Percentiles rank a stretch among this genome's conserved stretches.
phyloP scores from a whole-genome alignment of 495 filamentous ascomycete species.

The Penicillium silybi region DNA sequence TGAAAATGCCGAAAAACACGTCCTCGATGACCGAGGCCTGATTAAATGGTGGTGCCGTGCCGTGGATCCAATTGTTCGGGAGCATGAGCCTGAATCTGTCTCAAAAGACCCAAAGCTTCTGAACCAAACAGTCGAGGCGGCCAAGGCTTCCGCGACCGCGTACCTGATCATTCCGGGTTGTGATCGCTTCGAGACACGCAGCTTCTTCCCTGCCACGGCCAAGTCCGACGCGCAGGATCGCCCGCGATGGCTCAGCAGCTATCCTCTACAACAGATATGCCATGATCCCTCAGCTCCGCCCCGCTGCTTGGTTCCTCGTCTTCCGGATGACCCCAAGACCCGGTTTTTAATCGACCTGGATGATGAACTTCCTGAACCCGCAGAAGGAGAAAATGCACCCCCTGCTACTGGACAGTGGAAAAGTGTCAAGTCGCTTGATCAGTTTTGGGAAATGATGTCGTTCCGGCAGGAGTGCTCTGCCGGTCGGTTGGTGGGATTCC shows the following conservation, averaged over 20 bases:
- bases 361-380: constrained; percentile 58
- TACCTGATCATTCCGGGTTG: constrained; percentile 87
- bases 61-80: constrained; percentile 65
- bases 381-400: constrained; percentile 28
- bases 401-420: constrained; percentile 65
- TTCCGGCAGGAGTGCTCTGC: constrained; percentile 94
- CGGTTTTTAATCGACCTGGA: constrained; percentile 87
- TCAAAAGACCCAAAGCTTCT: constrained; percentile 35
- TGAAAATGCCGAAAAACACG: constrained; percentile 80
- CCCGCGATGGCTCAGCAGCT: constrained; percentile 50
- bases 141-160: constrained; percentile 49
- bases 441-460: constrained; percentile 99
- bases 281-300: constrained; percentile 59
- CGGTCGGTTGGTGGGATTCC: constrained; percentile 84
- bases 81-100: constrained; percentile 41
- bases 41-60: constrained; percentile 95
- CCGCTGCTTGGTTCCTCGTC: constrained; percentile 80
- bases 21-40: constrained; percentile 84
- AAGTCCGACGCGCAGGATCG: constrained; percentile 42
- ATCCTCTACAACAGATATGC: constrained; percentile 62
- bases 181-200: constrained; percentile 67
- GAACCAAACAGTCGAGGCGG: constrained; percentile 38
- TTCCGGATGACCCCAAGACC: constrained; percentile 94
- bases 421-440: constrained; percentile 73
- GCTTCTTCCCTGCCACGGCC: constrained; percentile 51